phyloP scores from a whole-genome alignment of 306 rosid species.

The Citrullus amarus region DNA sequence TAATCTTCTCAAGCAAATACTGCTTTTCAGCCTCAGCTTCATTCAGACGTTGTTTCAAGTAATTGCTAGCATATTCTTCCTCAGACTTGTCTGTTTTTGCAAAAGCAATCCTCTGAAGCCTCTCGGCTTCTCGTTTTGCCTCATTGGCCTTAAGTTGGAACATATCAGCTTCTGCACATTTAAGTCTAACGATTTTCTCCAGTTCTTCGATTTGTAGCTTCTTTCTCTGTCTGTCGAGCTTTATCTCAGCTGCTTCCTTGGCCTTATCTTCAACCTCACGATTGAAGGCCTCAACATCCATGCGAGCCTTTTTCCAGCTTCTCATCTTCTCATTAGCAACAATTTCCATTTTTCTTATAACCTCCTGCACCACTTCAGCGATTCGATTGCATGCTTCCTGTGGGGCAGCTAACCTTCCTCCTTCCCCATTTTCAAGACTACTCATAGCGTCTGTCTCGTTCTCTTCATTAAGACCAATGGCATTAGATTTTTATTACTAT shows the following conservation, averaged over 20 bases:
- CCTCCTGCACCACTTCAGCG: conserved; percentile 94
- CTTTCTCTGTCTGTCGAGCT: conserved; percentile 72
- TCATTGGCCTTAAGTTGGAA: conserved; percentile 89
- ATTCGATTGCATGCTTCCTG: conserved; percentile 94
- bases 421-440: conserved; percentile 72
- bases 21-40: conserved; percentile 99
- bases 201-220: conserved; percentile 79
- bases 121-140: conserved; percentile 91
- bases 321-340: conserved; percentile 99
- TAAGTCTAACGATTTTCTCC: conserved; percentile 92
- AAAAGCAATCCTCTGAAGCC: conserved; percentile 81
- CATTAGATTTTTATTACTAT: neutral
- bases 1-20: conserved; percentile 89
- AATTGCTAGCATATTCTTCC: conserved; percentile 86
- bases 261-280: conserved; percentile 81
- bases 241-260: conserved; percentile 75
- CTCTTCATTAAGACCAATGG: conserved; percentile 40
- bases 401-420: conserved; percentile 78
- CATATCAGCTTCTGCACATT: conserved; percentile 94
- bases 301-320: conserved; percentile 82
- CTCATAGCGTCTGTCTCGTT: conserved; percentile 68
- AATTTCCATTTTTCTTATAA: conserved; percentile 87
- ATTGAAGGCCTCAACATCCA: conserved; percentile 77
- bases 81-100: conserved; percentile 95
- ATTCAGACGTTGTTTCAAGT: conserved; percentile 69